These are phyloP conservation scores for Cladophialophora psammophila DNA, from an alignment of 2,329 filamentous ascomycete species.

Conservation along the genomic window DNA sequence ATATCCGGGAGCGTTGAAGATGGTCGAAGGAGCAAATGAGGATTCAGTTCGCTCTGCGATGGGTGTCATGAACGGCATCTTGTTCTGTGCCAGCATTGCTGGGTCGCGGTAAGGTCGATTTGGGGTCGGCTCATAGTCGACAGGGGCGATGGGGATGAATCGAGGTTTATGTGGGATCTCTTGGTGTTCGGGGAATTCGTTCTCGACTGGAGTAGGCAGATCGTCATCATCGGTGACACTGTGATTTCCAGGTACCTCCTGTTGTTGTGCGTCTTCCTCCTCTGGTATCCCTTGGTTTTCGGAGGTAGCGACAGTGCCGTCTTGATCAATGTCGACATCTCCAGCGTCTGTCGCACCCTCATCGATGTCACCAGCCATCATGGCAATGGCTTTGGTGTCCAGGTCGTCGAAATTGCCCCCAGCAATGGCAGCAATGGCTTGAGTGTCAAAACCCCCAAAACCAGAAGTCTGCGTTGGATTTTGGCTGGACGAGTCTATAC, in stretches of 20 bases:
- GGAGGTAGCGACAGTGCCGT: background rate
- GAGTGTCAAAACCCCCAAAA: constrained; percentile 38
- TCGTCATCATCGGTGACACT: constrained; percentile 34
- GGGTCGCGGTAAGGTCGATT: constrained; percentile 82
- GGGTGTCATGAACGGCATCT: constrained; percentile 96
- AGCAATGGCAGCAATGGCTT: constrained; percentile 40
- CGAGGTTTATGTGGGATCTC: constrained; percentile 60
- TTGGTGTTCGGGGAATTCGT: constrained; percentile 39
- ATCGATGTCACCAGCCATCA: constrained; percentile 38
- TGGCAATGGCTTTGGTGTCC: constrained; percentile 40
- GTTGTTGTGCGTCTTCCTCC: constrained; percentile 23
- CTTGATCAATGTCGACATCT: constrained; percentile 35
- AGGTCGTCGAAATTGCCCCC: constrained; percentile 40
- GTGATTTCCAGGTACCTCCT: constrained; percentile 38
- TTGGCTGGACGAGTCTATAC: constrained; percentile 42
- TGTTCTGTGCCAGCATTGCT: constrained; percentile 81
- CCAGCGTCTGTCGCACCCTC: constrained; percentile 38
- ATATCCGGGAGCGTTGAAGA: constrained; percentile 64
- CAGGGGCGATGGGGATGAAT: constrained; percentile 81
- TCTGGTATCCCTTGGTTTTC: constrained; percentile 24
- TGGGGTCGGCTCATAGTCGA: constrained; percentile 79
- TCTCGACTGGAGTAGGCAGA: constrained; percentile 45
- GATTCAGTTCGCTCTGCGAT: constrained; percentile 96
- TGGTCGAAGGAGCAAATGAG: constrained; percentile 73
- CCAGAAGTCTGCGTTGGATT: constrained; percentile 42